A percentile compares a stretch with the other conserved stretches of the same genome.
Evolutionary conservation across 306 rosid genomes (phyloP).

Genomic region (Lithocarpus polystachyus): DNA sequence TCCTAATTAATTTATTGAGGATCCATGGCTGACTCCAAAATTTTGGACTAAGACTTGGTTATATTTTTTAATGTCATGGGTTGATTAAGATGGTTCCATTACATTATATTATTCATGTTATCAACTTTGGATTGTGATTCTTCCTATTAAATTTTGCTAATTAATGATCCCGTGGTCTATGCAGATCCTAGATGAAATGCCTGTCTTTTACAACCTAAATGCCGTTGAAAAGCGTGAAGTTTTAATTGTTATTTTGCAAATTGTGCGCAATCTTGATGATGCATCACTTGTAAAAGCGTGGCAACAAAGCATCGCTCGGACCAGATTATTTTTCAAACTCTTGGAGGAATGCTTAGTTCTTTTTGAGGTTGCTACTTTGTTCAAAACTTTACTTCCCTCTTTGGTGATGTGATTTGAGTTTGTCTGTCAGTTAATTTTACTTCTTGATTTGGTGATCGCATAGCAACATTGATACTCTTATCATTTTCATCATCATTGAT

Average conservation of each 20-base stretch:
- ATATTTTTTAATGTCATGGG: neutral
- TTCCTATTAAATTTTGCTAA: conserved; percentile 14
- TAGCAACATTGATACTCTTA: neutral
- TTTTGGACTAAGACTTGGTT: no score
- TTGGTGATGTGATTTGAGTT: conserved; percentile 7
- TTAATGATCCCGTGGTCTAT: conserved; percentile 18
- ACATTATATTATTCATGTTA: neutral
- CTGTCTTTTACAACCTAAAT: conserved; percentile 90
- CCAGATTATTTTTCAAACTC: conserved; percentile 96
- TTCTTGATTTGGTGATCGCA: neutral
- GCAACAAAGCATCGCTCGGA: conserved; percentile 94
- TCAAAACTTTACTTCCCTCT: conserved; percentile 12
- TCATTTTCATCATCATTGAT: neutral
- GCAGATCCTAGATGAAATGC: conserved; percentile 99
- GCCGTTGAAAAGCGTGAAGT: conserved; percentile 95
- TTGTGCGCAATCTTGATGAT: conserved; percentile 95
- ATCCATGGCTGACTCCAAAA: no score
- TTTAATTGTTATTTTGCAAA: conserved; percentile 76
- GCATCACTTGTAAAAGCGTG: conserved; percentile 90
- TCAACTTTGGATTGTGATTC: conserved; percentile 6
- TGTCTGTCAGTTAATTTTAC: neutral
- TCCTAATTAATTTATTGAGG: neutral
- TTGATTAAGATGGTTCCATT: conserved; percentile 6
- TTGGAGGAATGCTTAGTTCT: conserved; percentile 88
- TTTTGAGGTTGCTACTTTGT: conserved; percentile 72